phyloP scores from a whole-genome alignment of 139 green algal species.

The Zygnema cylindricum region DNA sequence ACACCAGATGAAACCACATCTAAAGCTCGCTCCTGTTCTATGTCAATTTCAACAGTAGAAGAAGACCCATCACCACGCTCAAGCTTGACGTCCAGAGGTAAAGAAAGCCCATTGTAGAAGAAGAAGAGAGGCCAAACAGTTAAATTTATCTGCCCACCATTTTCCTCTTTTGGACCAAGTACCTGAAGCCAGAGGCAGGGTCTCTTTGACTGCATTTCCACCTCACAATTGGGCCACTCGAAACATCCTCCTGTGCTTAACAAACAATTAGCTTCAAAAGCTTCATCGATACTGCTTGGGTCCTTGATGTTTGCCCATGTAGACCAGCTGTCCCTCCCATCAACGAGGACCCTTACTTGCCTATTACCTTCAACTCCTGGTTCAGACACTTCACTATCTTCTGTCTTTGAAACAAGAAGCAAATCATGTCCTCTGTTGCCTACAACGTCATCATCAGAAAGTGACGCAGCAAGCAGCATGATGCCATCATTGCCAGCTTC shows the following conservation, averaged over 20 bases:
- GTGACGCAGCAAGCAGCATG: background rate
- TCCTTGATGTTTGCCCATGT: background rate
- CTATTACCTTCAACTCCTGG: background rate
- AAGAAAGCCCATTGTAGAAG: conserved; percentile 4
- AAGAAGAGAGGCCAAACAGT: conserved; percentile 20
- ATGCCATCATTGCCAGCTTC: background rate
- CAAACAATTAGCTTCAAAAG: background rate
- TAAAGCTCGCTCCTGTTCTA: background rate
- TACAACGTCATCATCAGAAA: background rate
- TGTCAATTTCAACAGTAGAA: background rate
- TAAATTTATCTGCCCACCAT: background rate
- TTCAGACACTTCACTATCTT: background rate
- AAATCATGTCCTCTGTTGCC: background rate
- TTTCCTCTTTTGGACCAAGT: background rate
- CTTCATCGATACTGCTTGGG: background rate
- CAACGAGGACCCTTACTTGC: background rate
- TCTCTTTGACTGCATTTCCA: background rate
- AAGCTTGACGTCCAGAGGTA: background rate
- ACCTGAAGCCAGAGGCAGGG: conserved; percentile 17
- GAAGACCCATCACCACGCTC: background rate
- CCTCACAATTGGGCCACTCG: background rate
- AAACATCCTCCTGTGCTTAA: background rate
- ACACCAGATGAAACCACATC: background rate
- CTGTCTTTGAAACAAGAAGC: background rate
- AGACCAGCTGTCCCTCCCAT: background rate